Percentiles rank a stretch among this genome's conserved stretches.
These are phyloP conservation scores for Penicillium sp. DNA, from an alignment of 2,329 filamentous ascomycete genomes.

Conservation along the genomic window DNA sequence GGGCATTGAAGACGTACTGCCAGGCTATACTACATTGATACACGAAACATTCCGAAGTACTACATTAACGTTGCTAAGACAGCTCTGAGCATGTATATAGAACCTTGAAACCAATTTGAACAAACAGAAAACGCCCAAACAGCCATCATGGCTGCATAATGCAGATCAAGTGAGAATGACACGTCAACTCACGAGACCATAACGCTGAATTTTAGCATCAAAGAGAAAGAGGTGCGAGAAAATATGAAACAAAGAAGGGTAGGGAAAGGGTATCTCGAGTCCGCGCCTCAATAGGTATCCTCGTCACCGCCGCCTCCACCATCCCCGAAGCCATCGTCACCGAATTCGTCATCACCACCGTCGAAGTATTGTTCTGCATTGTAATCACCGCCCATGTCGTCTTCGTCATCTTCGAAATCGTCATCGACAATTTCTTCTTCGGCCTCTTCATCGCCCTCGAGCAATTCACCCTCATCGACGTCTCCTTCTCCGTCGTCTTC, in stretches of 20 bases:
- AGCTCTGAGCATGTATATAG: not conserved
- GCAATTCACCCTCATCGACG: slow-evolving; percentile 35
- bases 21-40: not conserved
- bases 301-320: slow-evolving; percentile 58
- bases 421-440: slow-evolving; percentile 61
- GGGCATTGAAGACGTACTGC: not conserved
- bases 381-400: slow-evolving; percentile 63
- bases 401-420: slow-evolving; percentile 64
- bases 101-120: not conserved
- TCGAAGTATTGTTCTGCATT: slow-evolving; percentile 68
- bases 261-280: slow-evolving; percentile 37
- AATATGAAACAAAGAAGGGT: slow-evolving; percentile 22
- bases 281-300: slow-evolving; percentile 42
- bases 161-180: slow-evolving; percentile 16
- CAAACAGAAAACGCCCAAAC: slow-evolving; percentile 2
- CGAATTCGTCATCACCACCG: slow-evolving; percentile 58
- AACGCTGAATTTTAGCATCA: slow-evolving; percentile 37
- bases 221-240: slow-evolving; percentile 9
- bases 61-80: not conserved
- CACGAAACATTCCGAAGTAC: too few relatives aligned
- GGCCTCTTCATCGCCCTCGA: slow-evolving; percentile 51
- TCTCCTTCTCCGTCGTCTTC: slow-evolving; percentile 35
- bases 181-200: slow-evolving; percentile 1
- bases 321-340: slow-evolving; percentile 60
- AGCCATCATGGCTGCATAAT: slow-evolving; percentile 8